Percentiles rank a stretch among this genome's conserved stretches.
These are phyloP conservation scores for Leccinum brunneo-olivaceum DNA, from an alignment of 1,284 basidiomycete species.

Conservation along the genomic window DNA sequence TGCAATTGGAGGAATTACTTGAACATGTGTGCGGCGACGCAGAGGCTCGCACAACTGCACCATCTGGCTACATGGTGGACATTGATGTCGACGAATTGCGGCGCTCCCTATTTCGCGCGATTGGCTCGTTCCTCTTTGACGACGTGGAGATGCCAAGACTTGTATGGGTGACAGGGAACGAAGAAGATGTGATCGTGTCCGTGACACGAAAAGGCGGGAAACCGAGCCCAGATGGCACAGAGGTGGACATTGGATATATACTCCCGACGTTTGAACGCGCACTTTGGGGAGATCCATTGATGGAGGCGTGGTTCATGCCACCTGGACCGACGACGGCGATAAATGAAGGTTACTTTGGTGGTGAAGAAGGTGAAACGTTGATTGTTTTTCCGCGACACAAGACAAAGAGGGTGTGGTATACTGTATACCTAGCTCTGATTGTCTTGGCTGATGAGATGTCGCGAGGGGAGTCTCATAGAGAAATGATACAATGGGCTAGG, in stretches of 20 bases:
- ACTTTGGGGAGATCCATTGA: conserved; percentile 68
- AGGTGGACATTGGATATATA: conserved; percentile 36
- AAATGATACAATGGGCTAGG: conserved; percentile 37
- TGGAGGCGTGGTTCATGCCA: conserved; percentile 55
- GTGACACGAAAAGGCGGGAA: conserved; percentile 11
- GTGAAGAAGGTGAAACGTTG: conserved; percentile 34
- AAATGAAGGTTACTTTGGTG: conserved; percentile 51
- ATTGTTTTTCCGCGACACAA: conserved; percentile 39
- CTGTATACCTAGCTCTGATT: conserved; percentile 53
- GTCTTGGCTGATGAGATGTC: conserved; percentile 35
- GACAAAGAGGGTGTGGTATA: conserved; percentile 69
- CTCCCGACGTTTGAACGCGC: conserved; percentile 49
- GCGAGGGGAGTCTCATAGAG: neutral
- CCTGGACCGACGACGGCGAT: conserved; percentile 44
- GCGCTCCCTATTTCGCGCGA: conserved; percentile 52
- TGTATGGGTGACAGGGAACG: conserved; percentile 52
- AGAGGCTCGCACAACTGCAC: neutral
- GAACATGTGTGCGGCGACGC: conserved; percentile 21
- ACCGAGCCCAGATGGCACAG: conserved; percentile 16
- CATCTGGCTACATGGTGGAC: conserved; percentile 17
- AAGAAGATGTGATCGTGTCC: conserved; percentile 44
- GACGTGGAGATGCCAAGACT: conserved; percentile 66
- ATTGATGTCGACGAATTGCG: conserved; percentile 42
- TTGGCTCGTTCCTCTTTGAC: conserved; percentile 67
- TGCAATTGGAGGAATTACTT: conserved; percentile 51